Percentiles rank a stretch among this genome's conserved stretches.
Conservation (phyloP, 148 eudicot genomes). For the Amaranthus hypochondriacus region DNA sequence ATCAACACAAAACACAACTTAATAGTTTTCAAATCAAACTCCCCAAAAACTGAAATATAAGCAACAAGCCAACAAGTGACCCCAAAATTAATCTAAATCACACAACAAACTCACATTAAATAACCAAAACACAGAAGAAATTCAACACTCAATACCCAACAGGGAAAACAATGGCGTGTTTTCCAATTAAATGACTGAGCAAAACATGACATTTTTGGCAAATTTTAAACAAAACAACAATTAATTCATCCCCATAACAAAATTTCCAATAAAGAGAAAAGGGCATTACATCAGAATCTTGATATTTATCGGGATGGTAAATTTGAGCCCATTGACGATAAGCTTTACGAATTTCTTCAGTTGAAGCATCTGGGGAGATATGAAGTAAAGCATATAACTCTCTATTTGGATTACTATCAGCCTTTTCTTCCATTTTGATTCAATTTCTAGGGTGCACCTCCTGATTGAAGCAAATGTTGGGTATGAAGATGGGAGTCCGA, state of each 20-base stretch:
- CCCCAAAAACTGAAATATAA: background rate
- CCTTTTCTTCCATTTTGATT: conserved; percentile 37
- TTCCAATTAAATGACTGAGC: too few species aligned
- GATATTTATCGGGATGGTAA: conserved; percentile 92
- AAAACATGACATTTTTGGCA: too few species aligned
- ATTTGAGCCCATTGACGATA: conserved; percentile 99
- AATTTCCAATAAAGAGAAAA: background rate
- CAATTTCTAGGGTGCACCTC: background rate
- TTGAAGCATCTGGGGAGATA: conserved; percentile 81
- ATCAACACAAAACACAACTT: too few species aligned
- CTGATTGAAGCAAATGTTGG: background rate
- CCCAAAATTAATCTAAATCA: conserved; percentile 8
- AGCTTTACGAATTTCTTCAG: conserved; percentile 89
- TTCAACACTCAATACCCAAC: background rate
- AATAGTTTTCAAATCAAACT: background rate
- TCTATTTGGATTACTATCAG: conserved; percentile 37
- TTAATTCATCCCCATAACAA: too few species aligned
- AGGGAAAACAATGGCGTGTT: background rate
- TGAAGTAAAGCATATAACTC: conserved; percentile 81
- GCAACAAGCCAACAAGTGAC: background rate
- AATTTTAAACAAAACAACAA: too few species aligned
- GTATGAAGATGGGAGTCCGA: too few species aligned
- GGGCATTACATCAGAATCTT: conserved; percentile 48
- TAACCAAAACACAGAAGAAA: background rate
- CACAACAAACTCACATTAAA: background rate